Percentiles rank a stretch among this genome's conserved stretches.
Conservation (phyloP, 2,329 filamentous ascomycete genomes). For the Xylogone sp. region DNA sequence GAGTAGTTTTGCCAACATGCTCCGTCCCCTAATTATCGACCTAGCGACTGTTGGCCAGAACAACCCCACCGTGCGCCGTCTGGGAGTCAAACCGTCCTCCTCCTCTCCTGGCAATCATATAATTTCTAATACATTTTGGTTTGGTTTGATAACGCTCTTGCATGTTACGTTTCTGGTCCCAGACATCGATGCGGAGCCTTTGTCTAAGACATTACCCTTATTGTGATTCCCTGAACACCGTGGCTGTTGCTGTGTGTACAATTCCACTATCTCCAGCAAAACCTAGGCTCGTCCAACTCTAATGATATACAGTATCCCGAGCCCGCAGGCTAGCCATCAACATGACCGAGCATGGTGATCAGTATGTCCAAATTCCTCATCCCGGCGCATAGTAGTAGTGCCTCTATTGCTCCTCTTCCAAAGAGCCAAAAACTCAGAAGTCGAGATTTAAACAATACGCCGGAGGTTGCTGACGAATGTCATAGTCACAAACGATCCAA, state of each 20-base stretch:
- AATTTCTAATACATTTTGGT: too few species aligned
- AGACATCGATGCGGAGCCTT: not conserved
- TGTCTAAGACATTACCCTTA: not conserved
- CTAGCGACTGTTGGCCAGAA: not conserved
- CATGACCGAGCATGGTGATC: not conserved
- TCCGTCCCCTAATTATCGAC: not conserved
- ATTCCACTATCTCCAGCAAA: slow-evolving; percentile 20
- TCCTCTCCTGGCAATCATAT: not conserved
- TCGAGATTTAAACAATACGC: too few species aligned
- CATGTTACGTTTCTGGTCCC: not conserved
- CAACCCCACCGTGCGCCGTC: not conserved
- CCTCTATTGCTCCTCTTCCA: too few species aligned
- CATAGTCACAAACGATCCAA: slow-evolving; percentile 45
- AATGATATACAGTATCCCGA: not conserved
- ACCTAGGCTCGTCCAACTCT: not conserved
- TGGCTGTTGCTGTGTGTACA: slow-evolving; percentile 48
- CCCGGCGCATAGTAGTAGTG: too few species aligned
- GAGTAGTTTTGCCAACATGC: not conserved
- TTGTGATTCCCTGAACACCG: slow-evolving; percentile 44
- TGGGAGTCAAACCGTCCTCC: not conserved
- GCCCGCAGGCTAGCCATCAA: not conserved
- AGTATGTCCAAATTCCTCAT: not conserved
- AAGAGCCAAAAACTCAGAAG: too few species aligned
- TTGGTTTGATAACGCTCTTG: not conserved
- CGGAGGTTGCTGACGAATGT: slow-evolving; percentile 4